Evolutionary conservation across 352 stramenopile species (phyloP).

Genomic region (Phytophthora parvispora): DNA sequence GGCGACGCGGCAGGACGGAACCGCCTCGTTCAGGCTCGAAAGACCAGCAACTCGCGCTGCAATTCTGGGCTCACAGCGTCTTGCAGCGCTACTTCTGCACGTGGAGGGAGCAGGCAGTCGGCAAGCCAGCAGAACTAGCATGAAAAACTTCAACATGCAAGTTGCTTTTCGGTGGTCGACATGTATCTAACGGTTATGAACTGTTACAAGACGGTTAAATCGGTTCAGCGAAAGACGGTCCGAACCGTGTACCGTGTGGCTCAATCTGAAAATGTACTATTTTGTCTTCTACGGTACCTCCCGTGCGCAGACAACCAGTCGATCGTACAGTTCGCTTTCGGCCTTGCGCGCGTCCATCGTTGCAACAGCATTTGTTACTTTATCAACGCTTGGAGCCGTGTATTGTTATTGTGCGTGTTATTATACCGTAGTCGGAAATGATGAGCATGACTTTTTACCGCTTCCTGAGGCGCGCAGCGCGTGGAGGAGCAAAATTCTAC

Average conservation of each 20-base stretch:
- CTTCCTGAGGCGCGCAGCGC: constrained; percentile 47
- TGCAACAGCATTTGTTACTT: too few relatives aligned
- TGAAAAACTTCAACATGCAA: constrained; percentile 8
- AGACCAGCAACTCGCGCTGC: constrained; percentile 11
- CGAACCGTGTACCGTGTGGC: constrained; percentile 17
- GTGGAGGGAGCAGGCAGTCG: constrained; percentile 9
- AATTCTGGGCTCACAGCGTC: constrained; percentile 30
- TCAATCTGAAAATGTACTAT: constrained; percentile 7
- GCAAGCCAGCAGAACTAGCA: constrained; percentile 2
- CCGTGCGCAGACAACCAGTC: constrained; percentile 3
- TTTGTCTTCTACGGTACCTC: constrained; percentile 17
- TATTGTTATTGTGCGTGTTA: constrained; percentile 1
- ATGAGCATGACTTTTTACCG: constrained; percentile 44
- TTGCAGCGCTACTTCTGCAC: constrained; percentile 11
- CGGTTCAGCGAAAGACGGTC: constrained; percentile 21
- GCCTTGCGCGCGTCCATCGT: not conserved
- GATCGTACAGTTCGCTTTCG: not conserved
- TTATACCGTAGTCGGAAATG: constrained; percentile 35
- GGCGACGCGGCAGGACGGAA: not conserved
- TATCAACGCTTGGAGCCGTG: too few relatives aligned
- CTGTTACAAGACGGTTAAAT: not conserved
- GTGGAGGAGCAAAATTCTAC: constrained; percentile 62
- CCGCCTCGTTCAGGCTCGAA: not conserved
- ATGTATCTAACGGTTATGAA: constrained; percentile 22
- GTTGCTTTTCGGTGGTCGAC: constrained; percentile 31